phyloP scores from a whole-genome alignment of 108 stramenopile genomes.

The Cafeteria roenbergensis region DNA sequence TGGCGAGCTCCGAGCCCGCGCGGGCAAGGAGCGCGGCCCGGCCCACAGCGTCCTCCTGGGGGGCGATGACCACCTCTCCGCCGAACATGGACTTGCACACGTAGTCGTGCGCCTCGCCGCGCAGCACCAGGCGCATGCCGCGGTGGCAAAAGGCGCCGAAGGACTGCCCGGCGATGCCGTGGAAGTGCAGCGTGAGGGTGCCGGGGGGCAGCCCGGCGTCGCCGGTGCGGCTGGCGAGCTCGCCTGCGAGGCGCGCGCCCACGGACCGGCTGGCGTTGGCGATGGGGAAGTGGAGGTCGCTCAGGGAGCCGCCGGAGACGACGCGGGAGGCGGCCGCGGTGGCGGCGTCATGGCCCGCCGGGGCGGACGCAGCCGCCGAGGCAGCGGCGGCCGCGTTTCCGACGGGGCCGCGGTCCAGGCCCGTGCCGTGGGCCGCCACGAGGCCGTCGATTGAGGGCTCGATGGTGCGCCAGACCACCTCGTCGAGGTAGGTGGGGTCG shows the following conservation, averaged over 20 bases:
- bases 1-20: background rate
- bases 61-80: conserved; percentile 77
- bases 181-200: conserved; percentile 73
- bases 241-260: conserved; percentile 78
- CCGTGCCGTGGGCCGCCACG: conserved; percentile 25
- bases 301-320: no score
- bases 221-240: conserved; percentile 75
- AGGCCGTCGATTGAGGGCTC: conserved; percentile 12
- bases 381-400: no score
- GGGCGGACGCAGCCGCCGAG: no score
- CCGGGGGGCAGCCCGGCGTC: conserved; percentile 81
- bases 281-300: conserved; percentile 57
- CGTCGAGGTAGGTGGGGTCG: conserved; percentile 17
- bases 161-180: conserved; percentile 85
- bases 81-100: conserved; percentile 91
- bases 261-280: conserved; percentile 82
- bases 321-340: no score
- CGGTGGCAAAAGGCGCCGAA: conserved; percentile 78
- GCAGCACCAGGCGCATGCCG: conserved; percentile 76
- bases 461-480: background rate
- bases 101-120: conserved; percentile 93
- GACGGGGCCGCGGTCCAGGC: no score
- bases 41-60: conserved; percentile 27
- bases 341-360: no score
- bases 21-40: background rate